Evolutionary conservation across 2,329 filamentous ascomycete species (phyloP), one percentile per base, ranked within the genome.

Genomic region (Emydomyces testavorans): DNA sequence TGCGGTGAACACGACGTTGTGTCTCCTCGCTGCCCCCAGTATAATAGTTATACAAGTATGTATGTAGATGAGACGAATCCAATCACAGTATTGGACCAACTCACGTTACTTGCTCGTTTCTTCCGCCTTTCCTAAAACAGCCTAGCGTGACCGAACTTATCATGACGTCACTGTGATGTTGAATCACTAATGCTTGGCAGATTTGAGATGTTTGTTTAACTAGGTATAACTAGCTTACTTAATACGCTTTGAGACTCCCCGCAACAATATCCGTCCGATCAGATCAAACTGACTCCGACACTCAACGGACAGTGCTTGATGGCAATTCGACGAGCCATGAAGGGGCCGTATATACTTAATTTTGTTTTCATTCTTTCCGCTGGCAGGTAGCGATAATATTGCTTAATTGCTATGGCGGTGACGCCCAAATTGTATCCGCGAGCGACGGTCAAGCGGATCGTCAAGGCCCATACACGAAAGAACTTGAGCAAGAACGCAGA

Each of bases 391-490:
- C 2, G 3, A 13, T 20, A 16, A 23, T 13, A 34, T 36, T 44
- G 3, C n/a, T n/a, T n/a, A n/a, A n/a, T n/a, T n/a, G n/a, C n/a
- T 8, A 82, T 80, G 75, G 78, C 76, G 44, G 69, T 76, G 10
- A 73, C 78, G 18, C 80, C 82, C 60, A 90, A 87, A 57, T 72
- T 85, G 11, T 94, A 94, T 60, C 88, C 88, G 8, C 81, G 88
- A 53, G 80, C 79, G 15, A 92, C 85, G 0, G 74, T 94, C 57
- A 92, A 88, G 66, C 89, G 88, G 65, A 90, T 93, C 51, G 75
- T 93, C 59, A 94, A 94, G 68, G 87, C 86, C 15, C 87, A 94
- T 65, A 83, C 86, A 6, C 83, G 85, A 53, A 80, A 82, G 61
- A 83, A 77, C 54, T 66, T 94, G 53, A 86, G 82, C 71, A 92